A percentile compares a stretch with the other conserved stretches of the same genome.
phyloP scores from a whole-genome alignment of 2,329 filamentous ascomycete species.

The Botrytis byssoidea region DNA sequence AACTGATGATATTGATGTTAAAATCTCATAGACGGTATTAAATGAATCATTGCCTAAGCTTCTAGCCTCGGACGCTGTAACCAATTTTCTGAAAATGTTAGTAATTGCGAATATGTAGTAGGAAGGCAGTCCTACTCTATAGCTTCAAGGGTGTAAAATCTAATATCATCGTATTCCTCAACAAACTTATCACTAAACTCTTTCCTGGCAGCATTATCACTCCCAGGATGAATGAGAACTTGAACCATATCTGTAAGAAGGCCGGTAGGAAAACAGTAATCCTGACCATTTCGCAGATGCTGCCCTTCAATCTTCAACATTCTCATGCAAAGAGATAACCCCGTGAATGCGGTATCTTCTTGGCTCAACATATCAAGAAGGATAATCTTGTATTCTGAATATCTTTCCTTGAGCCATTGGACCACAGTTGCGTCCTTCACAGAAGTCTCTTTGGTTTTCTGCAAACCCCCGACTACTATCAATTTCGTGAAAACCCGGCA shows the following conservation, averaged over 20 bases:
- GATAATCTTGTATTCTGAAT: conserved; percentile 66
- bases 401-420: conserved; percentile 74
- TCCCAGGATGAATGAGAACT: conserved; percentile 57
- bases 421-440: conserved; percentile 74
- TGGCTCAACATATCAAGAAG: conserved; percentile 61
- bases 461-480: conserved; percentile 69
- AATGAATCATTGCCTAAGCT: conserved; percentile 43
- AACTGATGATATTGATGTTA: conserved; percentile 67
- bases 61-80: conserved; percentile 36
- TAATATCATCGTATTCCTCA: conserved; percentile 77
- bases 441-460: conserved; percentile 60
- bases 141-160: conserved; percentile 76
- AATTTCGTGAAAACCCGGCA: conserved; percentile 85
- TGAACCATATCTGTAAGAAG: conserved; percentile 66
- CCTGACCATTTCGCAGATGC: conserved; percentile 57
- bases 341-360: conserved; percentile 66
- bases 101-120: conserved; percentile 23
- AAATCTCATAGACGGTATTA: conserved; percentile 58
- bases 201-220: conserved; percentile 58
- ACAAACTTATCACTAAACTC: conserved; percentile 78
- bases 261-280: conserved; percentile 66
- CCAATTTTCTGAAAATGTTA: conserved; percentile 36
- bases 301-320: conserved; percentile 77
- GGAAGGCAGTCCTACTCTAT: conserved; percentile 59
- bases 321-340: conserved; percentile 78